These are phyloP conservation scores for Zangia roseola DNA, from an alignment of 768 basidiomycete genomes.

Conservation along the genomic window DNA sequence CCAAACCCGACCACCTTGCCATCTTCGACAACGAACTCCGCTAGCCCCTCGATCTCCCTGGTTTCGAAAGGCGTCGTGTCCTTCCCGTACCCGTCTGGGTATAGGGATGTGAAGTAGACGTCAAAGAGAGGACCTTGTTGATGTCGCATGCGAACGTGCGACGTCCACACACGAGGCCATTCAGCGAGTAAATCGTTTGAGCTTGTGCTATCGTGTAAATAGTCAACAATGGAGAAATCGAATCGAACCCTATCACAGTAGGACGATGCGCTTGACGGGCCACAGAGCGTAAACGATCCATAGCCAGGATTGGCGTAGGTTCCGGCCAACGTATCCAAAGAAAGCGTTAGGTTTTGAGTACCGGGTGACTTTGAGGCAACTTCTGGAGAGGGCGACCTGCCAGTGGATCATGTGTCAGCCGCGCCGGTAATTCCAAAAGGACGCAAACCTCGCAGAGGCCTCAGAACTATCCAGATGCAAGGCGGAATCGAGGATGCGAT, in stretches of 20 bases:
- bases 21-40: slow-evolving; percentile 26
- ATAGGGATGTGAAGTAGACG: slow-evolving; percentile 26
- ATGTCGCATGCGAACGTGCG: slow-evolving; percentile 35
- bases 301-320: slow-evolving; percentile 40
- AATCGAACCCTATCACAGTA: slow-evolving; percentile 23
- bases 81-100: slow-evolving; percentile 38
- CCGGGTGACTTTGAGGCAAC: not conserved
- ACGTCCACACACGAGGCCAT: slow-evolving; percentile 35
- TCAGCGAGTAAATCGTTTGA: slow-evolving; percentile 26
- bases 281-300: slow-evolving; percentile 37
- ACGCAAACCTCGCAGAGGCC: slow-evolving; percentile 6
- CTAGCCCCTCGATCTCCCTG: slow-evolving; percentile 5
- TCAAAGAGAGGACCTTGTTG: slow-evolving; percentile 20
- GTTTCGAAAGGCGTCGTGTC: slow-evolving; percentile 35
- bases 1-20: slow-evolving; percentile 33
- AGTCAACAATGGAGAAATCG: slow-evolving; percentile 31
- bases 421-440: not conserved
- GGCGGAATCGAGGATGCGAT: slow-evolving; percentile 25
- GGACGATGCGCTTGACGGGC: slow-evolving; percentile 20
- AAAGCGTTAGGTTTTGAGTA: not conserved
- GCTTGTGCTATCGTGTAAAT: not conserved
- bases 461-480: slow-evolving; percentile 6
- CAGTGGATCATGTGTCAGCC: not conserved
- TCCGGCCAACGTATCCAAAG: slow-evolving; percentile 32
- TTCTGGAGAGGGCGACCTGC: not conserved